Base-by-base conservation (phyloP, 192 early-diverging fungal species). In the Podila epicladia region DNA sequence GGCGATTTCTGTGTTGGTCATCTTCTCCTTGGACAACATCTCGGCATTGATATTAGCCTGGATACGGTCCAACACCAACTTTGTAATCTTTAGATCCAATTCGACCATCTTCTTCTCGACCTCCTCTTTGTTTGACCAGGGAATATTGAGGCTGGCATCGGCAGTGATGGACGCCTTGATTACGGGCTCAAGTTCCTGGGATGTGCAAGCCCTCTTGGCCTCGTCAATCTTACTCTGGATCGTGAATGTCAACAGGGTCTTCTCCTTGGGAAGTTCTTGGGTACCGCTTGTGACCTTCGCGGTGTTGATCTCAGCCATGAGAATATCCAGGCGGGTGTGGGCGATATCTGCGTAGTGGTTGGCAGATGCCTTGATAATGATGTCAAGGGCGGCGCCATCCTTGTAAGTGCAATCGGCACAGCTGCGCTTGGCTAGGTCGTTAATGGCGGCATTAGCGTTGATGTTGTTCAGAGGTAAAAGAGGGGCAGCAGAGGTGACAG, bases 1-100 rank as follows among this genome's bases (percentile, higher is more conserved):
- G 1, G 50, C 50, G 33, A 80, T 71, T 29, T 69, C 66, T 1
- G 71, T 73, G 26, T 69, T 64, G 67, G 71, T 80, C 77, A 80
- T 80, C 45, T 69, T 80, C 58, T 80, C 77, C 71, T 73, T 80
- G 71, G 77, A 69, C 24, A 80, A 31, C 37, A 15, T 5, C 31
- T 72, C 65, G 9, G 76, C 76, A 59, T 72, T 64, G 53, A 79
- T 38, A 26, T 67, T 55, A 1, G 35, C 38, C 51, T 68, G 53
- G 24, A 79, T 68, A n/a, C 59, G 70, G 9, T 72, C 60, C 59
- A 74, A 58, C 28, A 61, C 20, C n/a, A 69, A 3, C 24, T 66
- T 35, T 1, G 49, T 72, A 24, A 79, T 58, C 58, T 51, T 66
- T 49, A 48, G 50, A 22, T 78, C 59, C 9, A 78, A 9, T 20